phyloP scores from a whole-genome alignment of 345 rosid species.

The Pistacia atlantica region DNA sequence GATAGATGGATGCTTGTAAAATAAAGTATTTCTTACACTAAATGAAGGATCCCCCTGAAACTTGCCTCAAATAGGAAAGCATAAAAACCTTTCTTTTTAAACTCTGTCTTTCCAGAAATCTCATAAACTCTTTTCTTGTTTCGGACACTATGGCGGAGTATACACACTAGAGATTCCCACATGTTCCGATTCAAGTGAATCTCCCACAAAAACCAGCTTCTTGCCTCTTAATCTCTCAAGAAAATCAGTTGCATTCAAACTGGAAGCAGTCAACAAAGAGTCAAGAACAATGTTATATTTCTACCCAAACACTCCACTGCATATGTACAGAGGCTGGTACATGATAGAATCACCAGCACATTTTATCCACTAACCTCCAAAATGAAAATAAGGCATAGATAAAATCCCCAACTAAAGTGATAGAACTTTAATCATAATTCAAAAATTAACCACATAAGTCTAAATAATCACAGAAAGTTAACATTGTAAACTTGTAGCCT shows the following conservation, averaged over 20 bases:
- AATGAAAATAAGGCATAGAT: background rate
- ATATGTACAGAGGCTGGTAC: background rate
- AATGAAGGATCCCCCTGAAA: slow-evolving; percentile 1
- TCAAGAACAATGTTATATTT: background rate
- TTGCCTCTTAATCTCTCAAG: slow-evolving; percentile 76
- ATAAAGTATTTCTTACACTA: background rate
- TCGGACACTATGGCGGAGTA: slow-evolving; percentile 61
- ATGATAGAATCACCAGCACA: background rate
- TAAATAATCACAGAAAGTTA: background rate
- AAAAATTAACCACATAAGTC: background rate
- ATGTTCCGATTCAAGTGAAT: slow-evolving; percentile 87
- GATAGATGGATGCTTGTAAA: slow-evolving; percentile 4
- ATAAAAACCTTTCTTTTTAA: slow-evolving; percentile 80
- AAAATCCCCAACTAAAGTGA: background rate
- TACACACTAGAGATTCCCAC: slow-evolving; percentile 96
- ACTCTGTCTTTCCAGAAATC: slow-evolving; percentile 70
- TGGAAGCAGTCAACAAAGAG: slow-evolving; percentile 23
- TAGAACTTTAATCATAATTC: background rate
- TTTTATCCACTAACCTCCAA: background rate
- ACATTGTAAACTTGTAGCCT: background rate
- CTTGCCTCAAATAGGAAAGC: slow-evolving; percentile 87
- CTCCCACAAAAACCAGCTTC: slow-evolving; percentile 86
- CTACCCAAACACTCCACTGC: background rate
- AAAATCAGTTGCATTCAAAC: slow-evolving; percentile 83
- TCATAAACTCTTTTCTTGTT: slow-evolving; percentile 73